A percentile compares a stretch with the other conserved stretches of the same genome.
Evolutionary conservation across 352 stramenopile species (phyloP).

Genomic region (Globisporangium spinosum): DNA sequence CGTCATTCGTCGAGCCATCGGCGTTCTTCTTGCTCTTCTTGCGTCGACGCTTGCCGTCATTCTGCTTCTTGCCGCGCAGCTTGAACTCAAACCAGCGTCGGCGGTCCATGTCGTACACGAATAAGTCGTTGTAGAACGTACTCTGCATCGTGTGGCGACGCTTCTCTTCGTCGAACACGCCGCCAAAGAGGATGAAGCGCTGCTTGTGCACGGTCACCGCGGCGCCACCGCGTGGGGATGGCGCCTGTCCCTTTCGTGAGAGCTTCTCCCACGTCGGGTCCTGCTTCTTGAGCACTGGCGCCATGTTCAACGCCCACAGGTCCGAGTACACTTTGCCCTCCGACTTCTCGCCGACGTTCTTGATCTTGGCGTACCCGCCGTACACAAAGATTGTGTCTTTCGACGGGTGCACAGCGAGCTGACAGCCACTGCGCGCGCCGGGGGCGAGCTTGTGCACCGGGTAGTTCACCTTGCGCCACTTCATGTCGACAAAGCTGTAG

Average conservation of each 20-base stretch:
- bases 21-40: constrained; percentile 47
- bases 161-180: constrained; percentile 92
- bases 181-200: constrained; percentile 95
- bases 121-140: constrained; percentile 97
- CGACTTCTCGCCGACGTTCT: constrained; percentile 86
- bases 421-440: constrained; percentile 73
- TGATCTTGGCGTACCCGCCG: constrained; percentile 95
- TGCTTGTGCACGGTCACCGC: constrained; percentile 92
- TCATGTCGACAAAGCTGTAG: constrained; percentile 88
- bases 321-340: constrained; percentile 95
- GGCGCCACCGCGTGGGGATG: constrained; percentile 72
- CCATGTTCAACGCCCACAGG: constrained; percentile 93
- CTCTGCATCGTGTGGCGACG: constrained; percentile 77
- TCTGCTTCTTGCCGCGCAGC: constrained; percentile 80
- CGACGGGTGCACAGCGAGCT: constrained; percentile 76
- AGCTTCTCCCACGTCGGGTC: constrained; percentile 93
- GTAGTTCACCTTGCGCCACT: constrained; percentile 84
- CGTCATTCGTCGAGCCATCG: constrained; percentile 26
- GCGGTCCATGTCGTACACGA: constrained; percentile 96
- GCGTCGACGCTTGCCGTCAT: constrained; percentile 51
- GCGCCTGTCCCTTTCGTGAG: constrained; percentile 85
- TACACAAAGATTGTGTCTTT: constrained; percentile 93
- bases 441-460: constrained; percentile 60
- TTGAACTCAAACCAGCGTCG: constrained; percentile 94
- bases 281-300: constrained; percentile 85